Evolutionary conservation across 306 rosid genomes (phyloP).

Genomic region (Vigna trinervia): DNA sequence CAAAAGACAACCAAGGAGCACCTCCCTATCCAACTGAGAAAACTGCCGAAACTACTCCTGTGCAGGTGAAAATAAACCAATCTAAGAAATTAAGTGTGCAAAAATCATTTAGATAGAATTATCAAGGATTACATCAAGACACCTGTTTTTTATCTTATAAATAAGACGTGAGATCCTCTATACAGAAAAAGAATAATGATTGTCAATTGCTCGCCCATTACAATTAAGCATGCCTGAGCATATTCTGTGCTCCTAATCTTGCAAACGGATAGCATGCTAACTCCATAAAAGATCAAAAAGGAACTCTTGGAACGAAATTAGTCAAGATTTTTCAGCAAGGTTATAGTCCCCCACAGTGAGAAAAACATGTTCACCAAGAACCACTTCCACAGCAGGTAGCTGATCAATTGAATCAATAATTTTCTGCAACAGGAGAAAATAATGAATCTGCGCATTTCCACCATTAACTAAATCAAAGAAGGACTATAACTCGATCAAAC

Average conservation of each 20-base stretch:
- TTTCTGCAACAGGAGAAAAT: slow-evolving; percentile 53
- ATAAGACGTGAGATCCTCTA: slow-evolving; percentile 37
- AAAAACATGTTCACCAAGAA: slow-evolving; percentile 67
- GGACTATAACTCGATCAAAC: slow-evolving; percentile 48
- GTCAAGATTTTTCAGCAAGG: slow-evolving; percentile 35
- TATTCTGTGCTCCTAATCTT: slow-evolving; percentile 27
- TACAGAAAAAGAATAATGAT: slow-evolving; percentile 41
- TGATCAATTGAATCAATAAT: slow-evolving; percentile 63
- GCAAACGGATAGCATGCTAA: not conserved
- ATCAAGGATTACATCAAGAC: slow-evolving; percentile 29
- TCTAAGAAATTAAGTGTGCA: not conserved
- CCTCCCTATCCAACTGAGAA: too few species aligned
- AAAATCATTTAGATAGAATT: slow-evolving; percentile 1
- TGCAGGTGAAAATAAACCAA: not conserved
- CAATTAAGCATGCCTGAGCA: slow-evolving; percentile 17
- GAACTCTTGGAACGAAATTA: slow-evolving; percentile 25
- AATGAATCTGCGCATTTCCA: slow-evolving; percentile 10
- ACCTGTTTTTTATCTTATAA: not conserved
- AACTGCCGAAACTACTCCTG: not conserved
- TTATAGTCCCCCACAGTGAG: slow-evolving; percentile 69
- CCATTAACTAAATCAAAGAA: not conserved
- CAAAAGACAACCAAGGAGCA: not conserved
- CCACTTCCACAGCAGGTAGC: slow-evolving; percentile 60
- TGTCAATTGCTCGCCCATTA: slow-evolving; percentile 19
- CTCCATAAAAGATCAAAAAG: slow-evolving; percentile 11